Percentiles rank a stretch among this genome's conserved stretches.
Conservation (phyloP, 2,329 filamentous ascomycete species). For the Didymosphaeria variabile region DNA sequence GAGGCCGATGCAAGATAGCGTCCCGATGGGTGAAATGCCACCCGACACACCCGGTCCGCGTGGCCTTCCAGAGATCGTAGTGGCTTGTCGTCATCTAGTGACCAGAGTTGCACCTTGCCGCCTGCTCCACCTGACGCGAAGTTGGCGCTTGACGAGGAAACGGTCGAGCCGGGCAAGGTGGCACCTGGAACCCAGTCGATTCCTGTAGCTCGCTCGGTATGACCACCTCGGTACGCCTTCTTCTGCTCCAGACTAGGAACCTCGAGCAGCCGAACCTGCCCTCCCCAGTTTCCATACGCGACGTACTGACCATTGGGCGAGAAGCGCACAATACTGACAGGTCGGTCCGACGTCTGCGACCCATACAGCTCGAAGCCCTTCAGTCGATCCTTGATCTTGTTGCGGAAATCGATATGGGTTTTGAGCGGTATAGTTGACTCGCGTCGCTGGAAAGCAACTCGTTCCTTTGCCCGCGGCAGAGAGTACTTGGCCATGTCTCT, state of each 20-base stretch:
- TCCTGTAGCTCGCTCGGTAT: slow-evolving; percentile 89
- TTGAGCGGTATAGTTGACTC: slow-evolving; percentile 86
- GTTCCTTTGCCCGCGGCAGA: slow-evolving; percentile 79
- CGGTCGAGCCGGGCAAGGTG: slow-evolving; percentile 73
- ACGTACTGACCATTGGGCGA: slow-evolving; percentile 84
- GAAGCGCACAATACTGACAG: slow-evolving; percentile 91
- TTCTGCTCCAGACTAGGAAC: slow-evolving; percentile 84
- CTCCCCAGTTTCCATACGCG: slow-evolving; percentile 92
- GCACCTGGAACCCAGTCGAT: slow-evolving; percentile 89
- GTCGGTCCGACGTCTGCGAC: slow-evolving; percentile 89
- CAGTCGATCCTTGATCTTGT: slow-evolving; percentile 83
- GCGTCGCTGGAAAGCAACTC: slow-evolving; percentile 78
- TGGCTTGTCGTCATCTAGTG: slow-evolving; percentile 84
- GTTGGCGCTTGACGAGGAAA: slow-evolving; percentile 79
- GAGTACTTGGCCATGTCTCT: slow-evolving; percentile 84
- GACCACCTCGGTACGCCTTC: slow-evolving; percentile 76
- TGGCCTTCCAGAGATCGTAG: slow-evolving; percentile 84
- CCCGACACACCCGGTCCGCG: slow-evolving; percentile 84
- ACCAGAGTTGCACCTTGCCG: slow-evolving; percentile 89
- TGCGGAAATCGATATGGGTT: slow-evolving; percentile 92
- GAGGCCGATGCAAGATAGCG: slow-evolving; percentile 90
- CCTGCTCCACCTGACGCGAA: slow-evolving; percentile 91
- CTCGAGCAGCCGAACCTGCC: slow-evolving; percentile 84
- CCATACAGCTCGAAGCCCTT: slow-evolving; percentile 89
- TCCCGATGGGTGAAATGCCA: slow-evolving; percentile 94